These are phyloP conservation scores for Buxus sempervirens DNA, from an alignment of 164 flowering plant species.

Conservation along the genomic window DNA sequence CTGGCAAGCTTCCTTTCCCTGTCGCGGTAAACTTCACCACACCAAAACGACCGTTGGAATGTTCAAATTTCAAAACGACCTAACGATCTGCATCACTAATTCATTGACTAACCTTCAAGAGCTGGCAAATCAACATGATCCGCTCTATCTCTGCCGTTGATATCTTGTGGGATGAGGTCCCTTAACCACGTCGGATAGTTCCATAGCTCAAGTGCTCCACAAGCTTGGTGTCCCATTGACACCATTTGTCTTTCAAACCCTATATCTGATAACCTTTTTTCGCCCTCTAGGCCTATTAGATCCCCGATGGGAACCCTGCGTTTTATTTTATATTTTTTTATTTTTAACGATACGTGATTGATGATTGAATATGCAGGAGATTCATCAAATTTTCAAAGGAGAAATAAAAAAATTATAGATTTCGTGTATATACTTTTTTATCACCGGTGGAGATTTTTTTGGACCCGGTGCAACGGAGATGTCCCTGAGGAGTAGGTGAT, in stretches of 20 bases:
- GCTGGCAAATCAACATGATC: constrained; percentile 41
- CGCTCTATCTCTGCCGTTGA: constrained; percentile 30
- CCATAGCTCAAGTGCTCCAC: constrained; percentile 40
- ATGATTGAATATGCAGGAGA: no score
- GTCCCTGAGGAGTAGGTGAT: constrained; percentile 32
- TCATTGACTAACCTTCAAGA: constrained; percentile 26
- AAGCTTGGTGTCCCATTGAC: constrained; percentile 51
- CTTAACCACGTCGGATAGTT: constrained; percentile 41
- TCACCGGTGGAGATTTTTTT: constrained; percentile 30
- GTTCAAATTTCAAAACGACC: no score
- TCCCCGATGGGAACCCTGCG: constrained; percentile 34
- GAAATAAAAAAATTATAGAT: no score
- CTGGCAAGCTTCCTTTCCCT: constrained; percentile 44
- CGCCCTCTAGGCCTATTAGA: constrained; percentile 36
- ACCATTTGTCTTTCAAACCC: constrained; percentile 32
- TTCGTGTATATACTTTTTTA: constrained; percentile 19
- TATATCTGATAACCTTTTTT: constrained; percentile 22
- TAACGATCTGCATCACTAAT: not conserved
- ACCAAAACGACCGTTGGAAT: not conserved
- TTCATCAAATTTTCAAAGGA: no score
- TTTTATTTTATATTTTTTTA: not conserved
- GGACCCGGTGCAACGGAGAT: constrained; percentile 20
- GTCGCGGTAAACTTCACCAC: constrained; percentile 36
- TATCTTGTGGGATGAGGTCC: constrained; percentile 30
- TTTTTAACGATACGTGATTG: not conserved